Evolutionary conservation across 2,329 filamentous ascomycete species (phyloP), one percentile per base, ranked within the genome.

Genomic region (Verticillium zaregamsianum): DNA sequence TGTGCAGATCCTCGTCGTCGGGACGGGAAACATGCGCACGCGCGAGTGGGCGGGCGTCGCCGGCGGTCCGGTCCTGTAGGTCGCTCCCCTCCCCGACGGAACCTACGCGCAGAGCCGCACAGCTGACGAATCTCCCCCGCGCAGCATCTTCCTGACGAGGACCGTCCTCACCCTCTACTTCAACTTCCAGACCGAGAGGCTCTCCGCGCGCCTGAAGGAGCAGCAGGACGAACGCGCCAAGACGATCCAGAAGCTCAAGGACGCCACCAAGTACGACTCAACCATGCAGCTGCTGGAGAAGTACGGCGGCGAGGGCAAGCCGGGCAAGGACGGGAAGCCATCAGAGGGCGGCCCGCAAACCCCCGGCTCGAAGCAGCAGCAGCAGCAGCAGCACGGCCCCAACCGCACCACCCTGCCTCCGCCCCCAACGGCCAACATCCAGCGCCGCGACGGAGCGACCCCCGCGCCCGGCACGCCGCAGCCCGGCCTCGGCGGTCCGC

Each of bases 221-320:
- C 84, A 93, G 39, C 87, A 93, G 69, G 86, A 87, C 60, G 91
- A 97, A 74, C 88, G 94, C 60, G 87, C 91, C 63, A 87, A 87
- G 68, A 97, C 93, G 2, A 98, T 99, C 66, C 90, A 96, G 73
- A 93, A 93, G 76, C 86, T 99, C 65, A 99, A 99, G 77, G 88
- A 90, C 62, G 93, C 93, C 31, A 99, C 95, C 37, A 97, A 91
- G 74, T 99, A 97, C 78, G 92, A 98, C 76, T 95, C 93, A 35
- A 99, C 95, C 1, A 87, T 96, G 70, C 88, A 97, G 72, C 78
- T 99, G 63, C 85, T 99, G 12, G 92, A 98, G 70, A 99, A 98
- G 70, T 99, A 99, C 73, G 93, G 93, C 39, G 90, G 87, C 11
- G 86, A 88, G 64, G 78, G 82, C 69, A 78, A 80, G 70, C 67